A percentile compares a stretch with the other conserved stretches of the same genome.
Conservation (phyloP, 2,329 filamentous ascomycete species). For the Teratosphaeria pseudoeucalypti region DNA sequence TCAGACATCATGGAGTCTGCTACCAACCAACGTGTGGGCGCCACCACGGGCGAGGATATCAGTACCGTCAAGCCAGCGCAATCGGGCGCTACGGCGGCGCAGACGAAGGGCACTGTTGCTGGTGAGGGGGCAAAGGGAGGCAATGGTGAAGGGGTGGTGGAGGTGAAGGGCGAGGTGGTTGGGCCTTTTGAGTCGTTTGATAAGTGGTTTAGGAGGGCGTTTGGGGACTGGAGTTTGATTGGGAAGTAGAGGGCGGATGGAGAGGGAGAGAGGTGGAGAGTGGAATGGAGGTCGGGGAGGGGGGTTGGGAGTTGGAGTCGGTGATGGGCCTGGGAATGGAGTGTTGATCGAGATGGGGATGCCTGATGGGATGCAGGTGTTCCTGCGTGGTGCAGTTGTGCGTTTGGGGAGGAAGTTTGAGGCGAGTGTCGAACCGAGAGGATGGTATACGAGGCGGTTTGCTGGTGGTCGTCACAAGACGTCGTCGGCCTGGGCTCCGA, state of each 20-base stretch:
- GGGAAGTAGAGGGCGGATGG: background rate
- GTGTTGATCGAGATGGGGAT: background rate
- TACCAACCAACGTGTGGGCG: background rate
- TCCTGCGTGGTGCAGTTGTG: too few relatives aligned
- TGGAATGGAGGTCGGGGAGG: too few relatives aligned
- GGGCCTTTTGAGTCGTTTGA: background rate
- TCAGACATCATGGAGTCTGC: background rate
- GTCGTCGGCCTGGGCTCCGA: background rate
- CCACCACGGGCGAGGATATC: background rate
- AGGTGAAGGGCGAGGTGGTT: background rate
- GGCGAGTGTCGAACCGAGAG: background rate
- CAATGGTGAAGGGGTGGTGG: background rate
- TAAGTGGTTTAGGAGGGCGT: background rate
- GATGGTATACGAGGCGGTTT: background rate
- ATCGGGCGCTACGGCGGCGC: background rate
- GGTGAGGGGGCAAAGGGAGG: background rate
- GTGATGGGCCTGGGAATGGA: too few relatives aligned
- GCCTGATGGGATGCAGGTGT: background rate
- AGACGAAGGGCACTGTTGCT: background rate
- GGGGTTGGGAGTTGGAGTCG: too few relatives aligned
- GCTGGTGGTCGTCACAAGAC: background rate
- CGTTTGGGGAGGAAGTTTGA: too few relatives aligned
- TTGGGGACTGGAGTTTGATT: background rate
- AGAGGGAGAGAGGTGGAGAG: too few relatives aligned
- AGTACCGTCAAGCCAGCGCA: background rate